Percentiles rank a stretch among this genome's conserved stretches.
Evolutionary conservation across 176 grass and related monocot genomes (phyloP).

Genomic region (sorghum (Sorghum bicolor)): Sorghum_bicolor_NCBIv3 NC_012873.2:10208001-10208500

Average conservation of each 20-base stretch:
- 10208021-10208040: neutral
- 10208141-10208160: constrained; percentile 77
- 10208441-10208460: constrained; percentile 3
- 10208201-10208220: constrained; percentile 68
- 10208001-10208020: too few species aligned
- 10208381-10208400: neutral
- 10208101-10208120: constrained; percentile 74
- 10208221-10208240: constrained; percentile 47
- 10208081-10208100: constrained; percentile 75
- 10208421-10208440: constrained; percentile 22
- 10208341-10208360: constrained; percentile 91
- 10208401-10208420: constrained; percentile 27
- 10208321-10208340: constrained; percentile 86
- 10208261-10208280: constrained; percentile 30
- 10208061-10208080: neutral
- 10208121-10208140: constrained; percentile 76
- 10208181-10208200: constrained; percentile 89
- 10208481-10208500: constrained; percentile 42
- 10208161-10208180: constrained; percentile 83
- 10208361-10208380: constrained; percentile 95
- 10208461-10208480: constrained; percentile 14
- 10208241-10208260: constrained; percentile 55
- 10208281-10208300: constrained; percentile 59
- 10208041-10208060: neutral
- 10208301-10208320: constrained; percentile 83